phyloP scores from a whole-genome alignment of 176 grass and related monocot species.

The Triticum aestivum region DNA sequence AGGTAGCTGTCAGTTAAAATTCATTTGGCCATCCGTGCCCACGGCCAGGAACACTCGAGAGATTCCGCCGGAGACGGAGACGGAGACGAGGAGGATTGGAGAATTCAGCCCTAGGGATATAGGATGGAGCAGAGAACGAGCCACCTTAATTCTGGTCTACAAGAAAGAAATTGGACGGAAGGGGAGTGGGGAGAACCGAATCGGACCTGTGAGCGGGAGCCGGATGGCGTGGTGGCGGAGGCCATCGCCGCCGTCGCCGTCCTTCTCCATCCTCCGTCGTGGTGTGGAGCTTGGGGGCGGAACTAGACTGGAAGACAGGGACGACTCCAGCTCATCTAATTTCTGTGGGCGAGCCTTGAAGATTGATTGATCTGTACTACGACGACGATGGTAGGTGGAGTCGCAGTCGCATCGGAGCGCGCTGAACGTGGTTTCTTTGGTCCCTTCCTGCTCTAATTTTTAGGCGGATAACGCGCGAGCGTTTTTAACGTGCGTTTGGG shows the following conservation, averaged over 20 bases:
- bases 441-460: neutral
- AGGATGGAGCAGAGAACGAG: too few species aligned
- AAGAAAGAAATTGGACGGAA: too few species aligned
- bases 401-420: neutral
- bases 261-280: constrained; percentile 6
- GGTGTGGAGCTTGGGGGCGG: neutral
- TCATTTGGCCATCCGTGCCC: too few species aligned
- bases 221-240: neutral
- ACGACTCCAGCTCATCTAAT: neutral
- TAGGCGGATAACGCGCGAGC: too few species aligned
- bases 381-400: neutral
- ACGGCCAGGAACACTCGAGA: neutral
- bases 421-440: neutral
- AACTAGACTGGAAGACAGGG: neutral
- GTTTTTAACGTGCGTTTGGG: too few species aligned
- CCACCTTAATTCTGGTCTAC: too few species aligned
- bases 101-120: neutral
- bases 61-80: neutral
- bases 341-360: neutral
- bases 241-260: neutral
- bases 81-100: neutral
- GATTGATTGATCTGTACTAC: neutral
- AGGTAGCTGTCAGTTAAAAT: too few species aligned
- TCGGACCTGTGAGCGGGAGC: neutral
- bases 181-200: neutral